Base-by-base conservation (phyloP, 1,139 yeast species). In the Chernovozyma aurita region DNA sequence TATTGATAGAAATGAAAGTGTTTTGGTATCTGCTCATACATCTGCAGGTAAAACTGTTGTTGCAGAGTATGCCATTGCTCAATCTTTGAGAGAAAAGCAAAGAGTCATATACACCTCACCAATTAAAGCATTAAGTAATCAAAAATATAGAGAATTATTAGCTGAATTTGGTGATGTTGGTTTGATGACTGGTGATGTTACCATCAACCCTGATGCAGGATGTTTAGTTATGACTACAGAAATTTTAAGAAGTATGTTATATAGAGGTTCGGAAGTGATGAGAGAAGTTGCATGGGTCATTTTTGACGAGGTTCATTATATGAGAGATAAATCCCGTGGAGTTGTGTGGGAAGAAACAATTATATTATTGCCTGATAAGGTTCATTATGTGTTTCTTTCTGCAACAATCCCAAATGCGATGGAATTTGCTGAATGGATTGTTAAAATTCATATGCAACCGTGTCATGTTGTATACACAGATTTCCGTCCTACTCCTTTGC, bases 341-440 rank as follows among this genome's bases (percentile, higher is more conserved):
- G 99, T 92, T 32, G 98, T 92, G 27, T 92, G 99, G 99, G 99
- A 92, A 66, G 99, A 92, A 63, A 94, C 96, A 16, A 92, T 92
- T 47, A 92, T 92, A 44, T 73, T 92, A 64, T 71, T 92, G 38
- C 99, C 99, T 3, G 96, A 90, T 52, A 94, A 92, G 63, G 96
- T 94, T 30, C 85, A 80, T 49, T 82, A 83, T 52, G 92, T 84
- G 14, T 81, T 88, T 48, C 68, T 88, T 46, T 88, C 97, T 12
- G 99, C 99, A 34, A 92, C 99, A 3, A 94, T 92, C 45, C 98
- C 99, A 27, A 92, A 92, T 58, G 96, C 98, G 4, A 85, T 87
- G 84, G 97, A 92, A 57, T 92, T 92, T 68, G 98, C 98, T 8
- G 95, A 90, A 53, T 92, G 99, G 99, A 86, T 94, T 37, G 95